Evolutionary conservation across 441 rosid species (phyloP), one percentile per base, ranked within the genome.

Genomic region (Populus hybrid): DNA sequence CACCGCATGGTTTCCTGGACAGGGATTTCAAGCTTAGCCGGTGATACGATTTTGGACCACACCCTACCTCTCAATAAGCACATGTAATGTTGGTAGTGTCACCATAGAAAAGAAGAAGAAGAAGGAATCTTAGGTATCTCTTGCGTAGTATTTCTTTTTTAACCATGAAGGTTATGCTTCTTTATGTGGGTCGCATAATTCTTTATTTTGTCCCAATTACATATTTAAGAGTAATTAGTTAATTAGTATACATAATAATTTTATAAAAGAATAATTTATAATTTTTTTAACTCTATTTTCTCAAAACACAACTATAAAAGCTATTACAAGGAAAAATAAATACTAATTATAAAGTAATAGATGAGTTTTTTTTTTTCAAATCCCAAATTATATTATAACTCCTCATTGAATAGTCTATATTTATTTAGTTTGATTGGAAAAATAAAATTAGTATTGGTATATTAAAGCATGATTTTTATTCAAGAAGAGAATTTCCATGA

Each of bases 51-150:
- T 69, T 26, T 64, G 82, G 78, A 78, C 86, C 77, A 74, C 64
- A 53, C 77, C n/a, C 59, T 71, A 75, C 78, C 83, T 57, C 69
- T 80, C 40, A 35, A 23, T 75, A 3, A 70, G 85, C 86, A 79
- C 82, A 82, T 83, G 87, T 78, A 77, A 82, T 82, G 85, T 79
- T 81, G 67, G 78, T 67, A 30, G 32, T 3, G 82, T 78, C 86
- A 81, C 71, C 80, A 28, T 64, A 8, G 1, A 35, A 0, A 42
- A 42, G 4, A 42, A 42, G 42, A 42, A 35, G 38, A 35, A 35
- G 8, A 35, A 0, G 0, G 8, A 35, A 35, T 35, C 38, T 7
- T 35, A 35, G 36, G 8, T 35, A 6, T 6, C 38, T 35, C 8
- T 35, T 35, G 38, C 6, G 6, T 6, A 35, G 38, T 23, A 50